Evolutionary conservation across 2,329 filamentous ascomycete genomes (phyloP), one percentile per base, ranked within the genome.

Genomic region (Penicillium sp.): DNA sequence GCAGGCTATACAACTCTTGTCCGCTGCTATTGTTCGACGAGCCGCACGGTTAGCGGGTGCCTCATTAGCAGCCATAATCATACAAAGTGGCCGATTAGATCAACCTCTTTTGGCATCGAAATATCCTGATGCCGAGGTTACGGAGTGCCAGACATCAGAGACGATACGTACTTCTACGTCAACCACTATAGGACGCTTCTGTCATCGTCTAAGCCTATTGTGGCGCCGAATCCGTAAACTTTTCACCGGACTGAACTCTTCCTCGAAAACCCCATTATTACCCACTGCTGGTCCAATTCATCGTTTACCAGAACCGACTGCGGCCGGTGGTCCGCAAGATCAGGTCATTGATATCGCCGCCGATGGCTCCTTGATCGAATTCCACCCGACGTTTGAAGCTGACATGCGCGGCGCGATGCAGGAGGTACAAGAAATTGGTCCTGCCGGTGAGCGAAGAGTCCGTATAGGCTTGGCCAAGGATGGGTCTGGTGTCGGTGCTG

Each of bases 401-500:
- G 54, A 65, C 7, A 64, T 65, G 58, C 62, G 63, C 9, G 55
- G 48, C 1, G 62, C 63, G 14, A 46, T 65, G 51, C 43, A 51
- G 21, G 60, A 60, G 30, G 48, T 58, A 49, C 58, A 49, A 3
- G 61, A 54, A 14, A 54, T 58, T 24, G 56, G 56, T 16, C 21
- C 8, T 14, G 28, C 14, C 42, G 55, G 63, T n/a, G 63, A 65
- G 43, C 47, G 30, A 45, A 56, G 52, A 56, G 52, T 65, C 8
- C 55, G 61, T 12, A 65, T 65, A 38, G 56, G 56, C 12, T 52
- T 65, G 30, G 57, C 63, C 5, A 65, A 65, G 33, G 63, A 65
- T 61, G 63, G 63, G 12, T 64, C 62, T 26, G 59, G 63, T 16
- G 59, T 65, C 16, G 63, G 63, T 9, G 63, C 63, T 16, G 63